Evolutionary conservation across 2,329 filamentous ascomycete species (phyloP), one percentile per base, ranked within the genome.

Genomic region (Fusarium chlamydosporum): DNA sequence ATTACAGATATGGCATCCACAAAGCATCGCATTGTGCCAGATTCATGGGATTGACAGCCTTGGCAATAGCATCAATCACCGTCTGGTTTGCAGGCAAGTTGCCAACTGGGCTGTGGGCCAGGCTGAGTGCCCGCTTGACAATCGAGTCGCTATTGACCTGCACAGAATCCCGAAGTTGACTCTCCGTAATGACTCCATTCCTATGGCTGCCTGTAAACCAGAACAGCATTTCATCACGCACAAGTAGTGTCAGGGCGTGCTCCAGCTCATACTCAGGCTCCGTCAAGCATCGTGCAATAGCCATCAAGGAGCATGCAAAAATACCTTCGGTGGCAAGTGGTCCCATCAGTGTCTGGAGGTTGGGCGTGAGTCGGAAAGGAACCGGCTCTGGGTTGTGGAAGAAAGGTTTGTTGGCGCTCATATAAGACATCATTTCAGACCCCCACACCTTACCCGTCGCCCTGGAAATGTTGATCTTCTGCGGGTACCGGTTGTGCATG

Each of bases 341-440:
- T 3, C 96, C 96, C 91, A 99, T 96, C 42, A 99, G 85, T 1
- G 92, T 94, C 82, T 99, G 96, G 57, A 99, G 85, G 78, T 98
- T 99, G 51, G 96, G 96, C 27, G 95, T 98, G 38, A 99, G 88
- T 37, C 96, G 92, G 92, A 99, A 99, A 4, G 96, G 96, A 50
- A 99, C 96, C 11, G 93, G 91, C 81, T 99, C 96, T 4, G 91
- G 91, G 81, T 98, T 98, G 79, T 95, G 92, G 85, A 99, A 97
- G 79, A 93, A 90, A 0, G 96, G 93, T 78, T 95, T 94, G 48
- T 87, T 87, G 20, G 89, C 85, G 58, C 93, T 92, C 89, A 99
- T 94, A 70, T 91, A 92, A 1, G 96, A 93, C 80, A 98, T 92
- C 53, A 98, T 85, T 79, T 99, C 96, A 9, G 93, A 93, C 47